phyloP scores from a whole-genome alignment of 495 filamentous ascomycete genomes.

The Penicillium coffeae region DNA sequence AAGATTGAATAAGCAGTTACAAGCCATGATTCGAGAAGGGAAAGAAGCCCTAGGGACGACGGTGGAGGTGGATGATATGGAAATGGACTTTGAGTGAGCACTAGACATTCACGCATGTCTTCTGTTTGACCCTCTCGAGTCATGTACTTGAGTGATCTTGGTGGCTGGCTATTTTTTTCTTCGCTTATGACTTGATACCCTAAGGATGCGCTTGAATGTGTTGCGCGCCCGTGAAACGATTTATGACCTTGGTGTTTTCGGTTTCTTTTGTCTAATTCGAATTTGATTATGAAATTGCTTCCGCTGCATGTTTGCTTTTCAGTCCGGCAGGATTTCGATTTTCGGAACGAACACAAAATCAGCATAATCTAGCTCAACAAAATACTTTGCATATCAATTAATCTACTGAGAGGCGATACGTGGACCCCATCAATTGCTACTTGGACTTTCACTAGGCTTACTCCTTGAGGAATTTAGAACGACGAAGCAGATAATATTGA shows the following conservation, averaged over 20 bases:
- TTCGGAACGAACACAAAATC: background rate
- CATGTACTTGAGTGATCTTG: no score
- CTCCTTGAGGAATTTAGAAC: background rate
- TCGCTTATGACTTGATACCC: conserved; percentile 26
- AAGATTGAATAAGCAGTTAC: conserved; percentile 71
- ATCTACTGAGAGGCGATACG: no score
- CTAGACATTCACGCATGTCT: background rate
- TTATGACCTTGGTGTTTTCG: conserved; percentile 19
- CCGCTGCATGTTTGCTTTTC: background rate
- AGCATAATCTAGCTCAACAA: no score
- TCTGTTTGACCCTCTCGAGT: conserved; percentile 1
- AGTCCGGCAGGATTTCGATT: background rate
- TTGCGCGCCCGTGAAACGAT: conserved; percentile 11
- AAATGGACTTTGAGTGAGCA: conserved; percentile 38
- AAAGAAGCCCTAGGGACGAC: conserved; percentile 81
- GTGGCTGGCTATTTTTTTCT: conserved; percentile 3
- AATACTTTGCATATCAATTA: no score
- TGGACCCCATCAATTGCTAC: no score
- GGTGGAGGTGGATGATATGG: conserved; percentile 63
- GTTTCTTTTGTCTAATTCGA: background rate
- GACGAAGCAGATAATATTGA: background rate
- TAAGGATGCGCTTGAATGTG: conserved; percentile 9
- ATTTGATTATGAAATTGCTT: background rate
- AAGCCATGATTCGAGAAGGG: conserved; percentile 83
- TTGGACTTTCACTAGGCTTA: no score